Evolutionary conservation across 106 monocot species (phyloP).

Genomic region (Dioscorea dumetorum): DNA sequence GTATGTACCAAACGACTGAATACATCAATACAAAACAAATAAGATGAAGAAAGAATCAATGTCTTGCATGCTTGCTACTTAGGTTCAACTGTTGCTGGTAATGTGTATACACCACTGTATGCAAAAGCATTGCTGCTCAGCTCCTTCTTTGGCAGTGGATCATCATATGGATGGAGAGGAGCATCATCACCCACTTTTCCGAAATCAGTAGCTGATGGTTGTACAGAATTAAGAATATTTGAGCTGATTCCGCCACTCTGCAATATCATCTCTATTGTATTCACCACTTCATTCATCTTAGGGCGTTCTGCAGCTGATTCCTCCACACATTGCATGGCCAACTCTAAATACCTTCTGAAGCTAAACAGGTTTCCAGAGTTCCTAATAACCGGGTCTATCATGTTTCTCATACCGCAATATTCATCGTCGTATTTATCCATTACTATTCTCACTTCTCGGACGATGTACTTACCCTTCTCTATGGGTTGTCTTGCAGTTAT

Average conservation of each 20-base stretch:
- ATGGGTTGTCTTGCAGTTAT: conserved; percentile 51
- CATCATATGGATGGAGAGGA: conserved; percentile 24
- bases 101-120: conserved; percentile 21
- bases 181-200: conserved; percentile 6
- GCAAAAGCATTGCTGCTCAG: conserved; percentile 22
- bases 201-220: conserved; percentile 40
- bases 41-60: neutral
- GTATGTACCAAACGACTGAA: too few relatives aligned
- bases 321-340: conserved; percentile 56
- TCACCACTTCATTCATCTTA: conserved; percentile 63
- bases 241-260: conserved; percentile 26
- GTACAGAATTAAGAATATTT: conserved; percentile 20
- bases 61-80: conserved; percentile 9
- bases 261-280: conserved; percentile 45
- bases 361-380: conserved; percentile 22
- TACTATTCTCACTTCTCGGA: conserved; percentile 42
- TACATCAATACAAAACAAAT: neutral
- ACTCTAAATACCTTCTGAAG: conserved; percentile 46
- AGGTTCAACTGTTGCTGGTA: conserved; percentile 18
- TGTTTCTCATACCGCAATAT: conserved; percentile 30
- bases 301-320: conserved; percentile 45
- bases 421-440: conserved; percentile 37
- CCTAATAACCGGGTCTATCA: conserved; percentile 37
- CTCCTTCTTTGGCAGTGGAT: conserved; percentile 14
- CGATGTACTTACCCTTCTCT: conserved; percentile 61